Evolutionary conservation across 805 yeast species (phyloP), one percentile per base, ranked within the genome.

Genomic region (Brettanomyces bruxellensis): DNA sequence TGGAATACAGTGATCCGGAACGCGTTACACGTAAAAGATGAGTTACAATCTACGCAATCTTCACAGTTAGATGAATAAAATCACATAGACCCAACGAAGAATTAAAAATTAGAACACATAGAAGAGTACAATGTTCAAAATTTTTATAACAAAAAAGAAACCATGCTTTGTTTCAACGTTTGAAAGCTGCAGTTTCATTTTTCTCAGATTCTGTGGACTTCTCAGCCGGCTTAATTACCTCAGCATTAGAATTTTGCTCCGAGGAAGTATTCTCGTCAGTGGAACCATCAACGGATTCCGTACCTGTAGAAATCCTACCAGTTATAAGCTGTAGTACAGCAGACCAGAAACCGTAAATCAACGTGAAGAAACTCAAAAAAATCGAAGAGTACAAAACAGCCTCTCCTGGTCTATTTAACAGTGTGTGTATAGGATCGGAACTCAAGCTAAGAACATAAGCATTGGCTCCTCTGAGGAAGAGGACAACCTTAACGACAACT

Each of bases 391-490:
- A 78, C 32, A 71, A 56, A 14, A 74, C 65, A 43, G 76, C 76
- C 52, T 75, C 78, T 39, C 70, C 61, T 3, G 84, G 84, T 50
- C 75, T 68, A 23, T 62, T 58, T 25, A 65, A 49, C 25, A 79
- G 52, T 1, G 78, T 69, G 12, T 53, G 55, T 14, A 70, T 47
- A 25, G 86, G 86, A 46, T 70, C 70, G 5, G 50, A 53, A 38
- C 65, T 50, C 53, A 79, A 67, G 23, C 69, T 74, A 25, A 49
- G 52, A 51, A 72, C 55, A 53, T 51, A 63, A 32, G 64, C 69
- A 40, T 40, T 41, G 34, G 47, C 46, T 5, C 23, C 35, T 5
- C 14, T 8, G 18, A 46, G 18, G 32, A 37, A 28, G 3, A 22
- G 56, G 61, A 40, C 61, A 56, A 22, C 69, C 64, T 44, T 39